A percentile compares a stretch with the other conserved stretches of the same genome.
These are phyloP conservation scores for Plantago rigida DNA, from an alignment of 305 asterid genomes.

Conservation along the genomic window DNA sequence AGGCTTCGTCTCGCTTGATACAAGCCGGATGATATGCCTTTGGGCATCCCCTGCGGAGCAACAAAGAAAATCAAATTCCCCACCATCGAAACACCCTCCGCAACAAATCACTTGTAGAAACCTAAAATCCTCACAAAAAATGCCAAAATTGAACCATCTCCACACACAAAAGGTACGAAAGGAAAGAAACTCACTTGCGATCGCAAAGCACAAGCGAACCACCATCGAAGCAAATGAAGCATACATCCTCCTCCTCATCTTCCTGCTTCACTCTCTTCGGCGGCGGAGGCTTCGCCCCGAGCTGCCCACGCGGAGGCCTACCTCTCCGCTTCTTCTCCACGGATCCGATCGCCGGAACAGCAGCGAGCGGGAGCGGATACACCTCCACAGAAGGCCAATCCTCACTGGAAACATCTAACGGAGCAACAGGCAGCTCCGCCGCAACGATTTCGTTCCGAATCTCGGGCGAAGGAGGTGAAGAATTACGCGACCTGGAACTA, in stretches of 20 bases:
- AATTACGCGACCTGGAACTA: too few relatives aligned
- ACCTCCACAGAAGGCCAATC: constrained; percentile 22
- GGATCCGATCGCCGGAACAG: constrained; percentile 27
- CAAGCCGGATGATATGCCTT: constrained; percentile 80
- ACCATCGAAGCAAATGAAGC: constrained; percentile 80
- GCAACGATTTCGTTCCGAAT: constrained; percentile 25
- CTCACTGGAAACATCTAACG: constrained; percentile 25
- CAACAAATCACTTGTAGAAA: too few relatives aligned
- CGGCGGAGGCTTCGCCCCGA: constrained; percentile 37
- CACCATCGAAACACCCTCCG: constrained; percentile 3
- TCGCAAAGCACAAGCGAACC: constrained; percentile 73
- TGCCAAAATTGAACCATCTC: constrained; percentile 6
- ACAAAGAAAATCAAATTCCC: constrained; percentile 21
- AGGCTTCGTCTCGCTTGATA: constrained; percentile 63
- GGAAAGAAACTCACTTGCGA: constrained; percentile 52
- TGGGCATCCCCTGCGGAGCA: constrained; percentile 62
- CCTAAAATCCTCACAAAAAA: constrained; percentile 3
- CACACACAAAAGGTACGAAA: constrained; percentile 6
- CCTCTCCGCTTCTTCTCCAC: constrained; percentile 64
- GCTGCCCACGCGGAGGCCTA: constrained; percentile 51
- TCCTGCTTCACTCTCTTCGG: constrained; percentile 34
- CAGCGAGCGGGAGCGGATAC: constrained; percentile 16
- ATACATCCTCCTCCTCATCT: constrained; percentile 64
- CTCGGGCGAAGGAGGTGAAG: constrained; percentile 17
- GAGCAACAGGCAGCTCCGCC: constrained; percentile 30